Percentiles rank a stretch among this genome's conserved stretches.
phyloP scores from a whole-genome alignment of 202 grass and related monocot genomes.

The Carex sylvatica region DNA sequence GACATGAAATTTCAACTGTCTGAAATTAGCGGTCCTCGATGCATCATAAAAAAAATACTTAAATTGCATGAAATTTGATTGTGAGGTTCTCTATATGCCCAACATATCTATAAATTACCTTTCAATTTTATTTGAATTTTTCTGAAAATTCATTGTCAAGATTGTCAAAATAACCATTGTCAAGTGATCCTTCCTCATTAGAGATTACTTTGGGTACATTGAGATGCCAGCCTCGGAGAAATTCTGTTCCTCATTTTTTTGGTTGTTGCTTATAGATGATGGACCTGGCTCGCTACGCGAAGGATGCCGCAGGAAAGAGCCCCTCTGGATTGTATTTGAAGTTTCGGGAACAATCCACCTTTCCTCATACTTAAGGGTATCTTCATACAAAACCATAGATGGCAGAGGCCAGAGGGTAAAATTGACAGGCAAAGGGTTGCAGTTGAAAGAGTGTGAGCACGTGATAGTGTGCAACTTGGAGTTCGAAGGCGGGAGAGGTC shows the following conservation, averaged over 20 bases:
- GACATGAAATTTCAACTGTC: no score
- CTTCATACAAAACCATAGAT: slow-evolving; percentile 70
- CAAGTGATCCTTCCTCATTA: no score
- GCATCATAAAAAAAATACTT: no score
- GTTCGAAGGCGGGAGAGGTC: slow-evolving; percentile 57
- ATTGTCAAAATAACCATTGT: no score
- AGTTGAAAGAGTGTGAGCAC: slow-evolving; percentile 61
- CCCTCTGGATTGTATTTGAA: slow-evolving; percentile 88
- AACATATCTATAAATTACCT: no score
- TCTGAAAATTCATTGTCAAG: no score
- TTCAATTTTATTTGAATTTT: no score
- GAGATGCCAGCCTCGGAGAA: neutral
- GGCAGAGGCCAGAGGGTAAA: slow-evolving; percentile 55
- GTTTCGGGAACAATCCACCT: slow-evolving; percentile 73
- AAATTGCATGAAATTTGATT: no score
- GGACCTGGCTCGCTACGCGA: slow-evolving; percentile 64
- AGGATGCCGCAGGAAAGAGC: slow-evolving; percentile 40
- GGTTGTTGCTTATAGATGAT: slow-evolving; percentile 41
- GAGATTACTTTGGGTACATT: neutral
- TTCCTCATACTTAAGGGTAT: slow-evolving; percentile 39
- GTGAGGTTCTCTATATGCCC: no score
- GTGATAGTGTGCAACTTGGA: slow-evolving; percentile 73
- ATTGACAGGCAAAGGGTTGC: slow-evolving; percentile 48
- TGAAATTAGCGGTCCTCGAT: no score
- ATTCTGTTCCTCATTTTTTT: neutral